phyloP scores from a whole-genome alignment of 1,284 basidiomycete species.

The Marasmius sp. region DNA sequence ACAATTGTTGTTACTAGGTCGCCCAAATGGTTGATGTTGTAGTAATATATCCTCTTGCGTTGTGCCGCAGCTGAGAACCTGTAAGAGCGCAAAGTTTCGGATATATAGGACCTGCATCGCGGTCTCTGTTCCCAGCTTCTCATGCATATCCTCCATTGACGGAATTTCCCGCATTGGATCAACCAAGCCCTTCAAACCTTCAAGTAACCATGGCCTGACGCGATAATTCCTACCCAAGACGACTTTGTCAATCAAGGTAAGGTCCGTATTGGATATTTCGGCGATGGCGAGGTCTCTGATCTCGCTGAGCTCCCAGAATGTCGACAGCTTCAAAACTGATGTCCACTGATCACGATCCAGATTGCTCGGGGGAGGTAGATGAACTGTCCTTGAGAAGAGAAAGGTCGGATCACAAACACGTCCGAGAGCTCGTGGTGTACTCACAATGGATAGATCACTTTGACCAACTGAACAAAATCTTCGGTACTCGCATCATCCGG shows the following conservation, averaged over 20 bases:
- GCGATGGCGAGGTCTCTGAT: neutral
- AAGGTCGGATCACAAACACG: neutral
- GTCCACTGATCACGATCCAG: neutral
- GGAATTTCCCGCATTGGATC: neutral
- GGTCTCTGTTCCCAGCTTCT: neutral
- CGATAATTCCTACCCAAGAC: neutral
- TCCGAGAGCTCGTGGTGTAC: neutral
- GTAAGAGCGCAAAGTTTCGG: neutral
- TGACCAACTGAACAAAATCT: neutral
- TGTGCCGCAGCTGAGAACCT: neutral
- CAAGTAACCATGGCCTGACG: neutral
- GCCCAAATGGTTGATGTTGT: neutral
- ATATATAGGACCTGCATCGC: neutral
- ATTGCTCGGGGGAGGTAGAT: neutral
- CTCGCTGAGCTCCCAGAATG: neutral
- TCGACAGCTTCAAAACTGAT: neutral
- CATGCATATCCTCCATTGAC: neutral
- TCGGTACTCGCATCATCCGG: neutral
- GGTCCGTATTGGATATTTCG: neutral
- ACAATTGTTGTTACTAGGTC: neutral
- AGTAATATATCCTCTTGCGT: neutral
- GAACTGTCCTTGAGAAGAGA: neutral
- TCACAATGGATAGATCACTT: neutral
- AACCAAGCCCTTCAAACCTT: neutral
- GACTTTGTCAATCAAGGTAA: neutral